These are phyloP conservation scores for Halophytophthora batemanensis DNA, from an alignment of 352 stramenopile genomes.

Conservation along the genomic window DNA sequence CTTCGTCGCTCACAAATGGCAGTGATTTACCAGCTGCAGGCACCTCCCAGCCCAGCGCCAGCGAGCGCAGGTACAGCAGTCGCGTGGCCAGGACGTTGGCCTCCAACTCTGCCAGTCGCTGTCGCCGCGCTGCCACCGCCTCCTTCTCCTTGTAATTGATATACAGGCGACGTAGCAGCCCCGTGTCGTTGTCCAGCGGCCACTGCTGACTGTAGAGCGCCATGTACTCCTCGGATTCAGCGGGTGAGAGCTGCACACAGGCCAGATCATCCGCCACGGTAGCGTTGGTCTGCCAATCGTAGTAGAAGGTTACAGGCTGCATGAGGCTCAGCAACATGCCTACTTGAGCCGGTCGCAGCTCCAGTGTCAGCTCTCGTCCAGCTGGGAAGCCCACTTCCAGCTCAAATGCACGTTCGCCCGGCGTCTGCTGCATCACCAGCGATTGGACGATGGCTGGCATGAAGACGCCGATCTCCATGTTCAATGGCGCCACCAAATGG, in stretches of 20 bases:
- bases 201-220: slow-evolving; percentile 54
- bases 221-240: slow-evolving; percentile 58
- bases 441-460: slow-evolving; percentile 71
- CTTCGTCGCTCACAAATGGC: slow-evolving; percentile 37
- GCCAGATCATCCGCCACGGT: slow-evolving; percentile 56
- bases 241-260: slow-evolving; percentile 49
- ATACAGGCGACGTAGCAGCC: slow-evolving; percentile 38
- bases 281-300: slow-evolving; percentile 63
- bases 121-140: slow-evolving; percentile 30
- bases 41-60: slow-evolving; percentile 63
- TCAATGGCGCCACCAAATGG: slow-evolving; percentile 48
- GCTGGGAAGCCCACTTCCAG: slow-evolving; percentile 48
- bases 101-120: slow-evolving; percentile 54
- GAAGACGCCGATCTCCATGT: slow-evolving; percentile 51
- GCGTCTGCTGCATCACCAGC: slow-evolving; percentile 47
- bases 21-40: slow-evolving; percentile 52
- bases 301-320: slow-evolving; percentile 56
- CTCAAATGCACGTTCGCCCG: slow-evolving; percentile 38
- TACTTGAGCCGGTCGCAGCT: slow-evolving; percentile 68
- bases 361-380: slow-evolving; percentile 30
- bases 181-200: slow-evolving; percentile 47
- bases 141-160: slow-evolving; percentile 43
- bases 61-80: slow-evolving; percentile 56
- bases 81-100: slow-evolving; percentile 49
- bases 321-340: slow-evolving; percentile 55